Percentiles rank a stretch among this genome's conserved stretches.
These are phyloP conservation scores for Colletotrichum sp. DNA, from an alignment of 2,329 filamentous ascomycete species.

Conservation along the genomic window DNA sequence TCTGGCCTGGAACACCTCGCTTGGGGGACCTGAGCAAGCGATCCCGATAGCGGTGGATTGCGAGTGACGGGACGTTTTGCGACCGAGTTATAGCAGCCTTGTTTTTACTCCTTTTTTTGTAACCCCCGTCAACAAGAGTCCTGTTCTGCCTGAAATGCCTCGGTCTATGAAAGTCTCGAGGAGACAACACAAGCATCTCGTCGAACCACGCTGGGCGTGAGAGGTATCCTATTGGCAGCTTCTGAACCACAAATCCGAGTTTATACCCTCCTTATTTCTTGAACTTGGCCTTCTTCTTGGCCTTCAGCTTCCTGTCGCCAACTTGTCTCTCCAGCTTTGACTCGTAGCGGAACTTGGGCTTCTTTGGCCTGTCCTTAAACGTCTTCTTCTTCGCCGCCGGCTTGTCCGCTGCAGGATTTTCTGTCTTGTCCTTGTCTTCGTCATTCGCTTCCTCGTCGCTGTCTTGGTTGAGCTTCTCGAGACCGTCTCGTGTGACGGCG, in stretches of 20 bases:
- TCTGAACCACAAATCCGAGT: conserved; percentile 9
- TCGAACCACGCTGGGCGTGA: conserved; percentile 17
- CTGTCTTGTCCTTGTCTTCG: conserved; percentile 1
- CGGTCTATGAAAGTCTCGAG: not conserved
- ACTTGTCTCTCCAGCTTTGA: conserved; percentile 84
- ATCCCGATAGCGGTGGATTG: conserved; percentile 16
- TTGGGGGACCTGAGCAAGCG: conserved; percentile 12
- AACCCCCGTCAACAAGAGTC: conserved; percentile 17
- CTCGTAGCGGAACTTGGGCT: conserved; percentile 87
- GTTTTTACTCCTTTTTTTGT: conserved; percentile 16
- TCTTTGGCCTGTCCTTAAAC: conserved; percentile 71
- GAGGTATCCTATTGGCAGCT: not conserved
- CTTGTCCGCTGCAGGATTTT: conserved; percentile 33
- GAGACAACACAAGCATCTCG: not conserved
- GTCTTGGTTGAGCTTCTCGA: conserved; percentile 54
- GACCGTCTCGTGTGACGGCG: conserved; percentile 75
- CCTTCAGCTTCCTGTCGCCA: conserved; percentile 72
- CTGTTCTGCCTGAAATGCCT: conserved; percentile 12
- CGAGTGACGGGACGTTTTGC: conserved; percentile 10
- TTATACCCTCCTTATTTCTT: conserved; percentile 21
- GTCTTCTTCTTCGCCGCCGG: conserved; percentile 51
- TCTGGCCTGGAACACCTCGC: conserved; percentile 12
- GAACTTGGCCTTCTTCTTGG: conserved; percentile 57
- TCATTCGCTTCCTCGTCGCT: conserved; percentile 35
- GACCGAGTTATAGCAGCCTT: conserved; percentile 19